Evolutionary conservation across 768 basidiomycete species (phyloP).

Genomic region (Termitomyces sp.): DNA sequence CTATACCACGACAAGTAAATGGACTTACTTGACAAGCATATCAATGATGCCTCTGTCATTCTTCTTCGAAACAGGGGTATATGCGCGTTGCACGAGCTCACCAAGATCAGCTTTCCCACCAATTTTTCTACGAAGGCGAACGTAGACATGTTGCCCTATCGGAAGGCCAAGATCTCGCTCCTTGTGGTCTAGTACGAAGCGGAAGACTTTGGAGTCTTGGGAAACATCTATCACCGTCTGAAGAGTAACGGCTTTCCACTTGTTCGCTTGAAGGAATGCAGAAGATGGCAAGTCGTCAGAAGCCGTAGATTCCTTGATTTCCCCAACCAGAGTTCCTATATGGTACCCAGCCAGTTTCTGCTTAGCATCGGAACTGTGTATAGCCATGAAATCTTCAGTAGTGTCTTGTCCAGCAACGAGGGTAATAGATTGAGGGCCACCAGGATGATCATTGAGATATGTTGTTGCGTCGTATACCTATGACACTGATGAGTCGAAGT

Average conservation of each 20-base stretch:
- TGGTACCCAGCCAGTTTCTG: constrained; percentile 35
- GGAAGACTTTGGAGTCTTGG: constrained; percentile 43
- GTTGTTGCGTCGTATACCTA: constrained; percentile 46
- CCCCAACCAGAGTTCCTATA: constrained; percentile 8
- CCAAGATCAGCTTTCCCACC: constrained; percentile 13
- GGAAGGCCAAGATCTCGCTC: constrained; percentile 46
- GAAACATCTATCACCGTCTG: constrained; percentile 31
- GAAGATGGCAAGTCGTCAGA: constrained; percentile 1
- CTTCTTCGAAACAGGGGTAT: constrained; percentile 48
- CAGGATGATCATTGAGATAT: constrained; percentile 53
- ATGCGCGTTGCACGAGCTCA: constrained; percentile 50
- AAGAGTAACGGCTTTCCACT: constrained; percentile 44
- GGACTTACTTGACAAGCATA: constrained; percentile 38
- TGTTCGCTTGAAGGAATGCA: constrained; percentile 33
- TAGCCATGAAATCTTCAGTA: constrained; percentile 59
- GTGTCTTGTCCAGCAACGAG: constrained; percentile 54
- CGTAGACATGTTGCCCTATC: constrained; percentile 55
- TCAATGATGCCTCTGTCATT: constrained; percentile 42
- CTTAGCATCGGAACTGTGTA: constrained; percentile 50
- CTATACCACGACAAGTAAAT: background rate
- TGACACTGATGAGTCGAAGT: background rate
- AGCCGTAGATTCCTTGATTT: constrained; percentile 8
- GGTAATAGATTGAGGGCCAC: constrained; percentile 48
- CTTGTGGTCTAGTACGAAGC: constrained; percentile 36
- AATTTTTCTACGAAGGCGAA: constrained; percentile 35